A percentile compares a stretch with the other conserved stretches of the same genome.
Evolutionary conservation across 164 flowering plant species (phyloP).

Genomic region (Chloranthus sessilifolius): DNA sequence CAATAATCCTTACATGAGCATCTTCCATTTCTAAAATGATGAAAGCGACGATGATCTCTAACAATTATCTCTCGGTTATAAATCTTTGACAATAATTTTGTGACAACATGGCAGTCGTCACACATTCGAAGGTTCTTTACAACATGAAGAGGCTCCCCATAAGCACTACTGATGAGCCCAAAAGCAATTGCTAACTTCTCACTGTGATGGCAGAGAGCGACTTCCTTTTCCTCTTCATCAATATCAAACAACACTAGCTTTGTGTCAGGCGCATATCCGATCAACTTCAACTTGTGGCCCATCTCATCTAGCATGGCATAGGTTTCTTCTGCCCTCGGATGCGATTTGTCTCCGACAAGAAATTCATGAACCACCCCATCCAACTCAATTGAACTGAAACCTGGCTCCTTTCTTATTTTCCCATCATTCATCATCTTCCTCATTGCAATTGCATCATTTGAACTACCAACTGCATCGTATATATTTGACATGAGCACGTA

Average conservation of each 20-base stretch:
- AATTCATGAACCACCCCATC: conserved; percentile 15
- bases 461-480: conserved; percentile 8
- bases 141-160: conserved; percentile 9
- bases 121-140: conserved; percentile 19
- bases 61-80: conserved; percentile 15
- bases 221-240: conserved; percentile 14
- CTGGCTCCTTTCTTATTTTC: conserved; percentile 13
- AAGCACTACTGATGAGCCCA: conserved; percentile 11
- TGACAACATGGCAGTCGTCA: conserved; percentile 12
- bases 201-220: conserved; percentile 12
- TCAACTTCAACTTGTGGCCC: conserved; percentile 3
- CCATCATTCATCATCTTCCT: conserved; percentile 16
- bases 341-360: conserved; percentile 14
- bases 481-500: conserved; percentile 16
- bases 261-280: conserved; percentile 11
- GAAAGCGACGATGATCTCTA: conserved; percentile 14
- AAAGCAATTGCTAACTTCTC: conserved; percentile 14
- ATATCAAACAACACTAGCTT: conserved; percentile 14
- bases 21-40: conserved; percentile 12
- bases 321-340: conserved; percentile 12
- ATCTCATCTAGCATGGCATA: conserved; percentile 15
- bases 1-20: conserved; percentile 17
- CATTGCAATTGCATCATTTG: conserved; percentile 6
- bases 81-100: conserved; percentile 9
- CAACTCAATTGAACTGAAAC: conserved; percentile 16